Evolutionary conservation across 768 basidiomycete species (phyloP).

Genomic region (Collybia mongolica): DNA sequence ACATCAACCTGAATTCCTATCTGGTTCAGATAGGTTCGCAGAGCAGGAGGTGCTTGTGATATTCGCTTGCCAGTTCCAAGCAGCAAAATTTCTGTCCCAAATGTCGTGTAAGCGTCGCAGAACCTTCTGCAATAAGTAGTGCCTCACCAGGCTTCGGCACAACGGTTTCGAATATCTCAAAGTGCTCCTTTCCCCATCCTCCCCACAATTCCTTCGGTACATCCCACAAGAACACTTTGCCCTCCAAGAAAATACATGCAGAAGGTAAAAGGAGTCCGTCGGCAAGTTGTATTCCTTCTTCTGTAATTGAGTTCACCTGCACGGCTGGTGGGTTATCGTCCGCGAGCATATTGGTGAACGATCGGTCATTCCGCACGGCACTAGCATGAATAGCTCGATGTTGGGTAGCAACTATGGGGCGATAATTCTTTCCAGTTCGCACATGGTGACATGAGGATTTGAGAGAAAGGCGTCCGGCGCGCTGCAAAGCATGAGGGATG

Average conservation of each 20-base stretch:
- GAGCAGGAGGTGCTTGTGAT: conserved; percentile 62
- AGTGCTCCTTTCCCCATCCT: conserved; percentile 72
- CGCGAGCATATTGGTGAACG: conserved; percentile 74
- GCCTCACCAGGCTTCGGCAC: conserved; percentile 82
- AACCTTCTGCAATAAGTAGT: neutral
- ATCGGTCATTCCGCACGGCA: conserved; percentile 19
- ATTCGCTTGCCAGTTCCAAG: conserved; percentile 82
- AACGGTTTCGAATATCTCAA: conserved; percentile 79
- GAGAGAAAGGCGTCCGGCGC: neutral
- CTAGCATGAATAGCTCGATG: conserved; percentile 16
- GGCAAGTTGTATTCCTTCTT: conserved; percentile 63
- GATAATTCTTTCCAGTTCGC: neutral
- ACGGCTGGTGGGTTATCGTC: conserved; percentile 68
- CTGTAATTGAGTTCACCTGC: conserved; percentile 65
- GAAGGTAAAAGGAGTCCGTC: conserved; percentile 79
- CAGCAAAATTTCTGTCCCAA: conserved; percentile 74
- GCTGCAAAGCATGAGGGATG: conserved; percentile 7
- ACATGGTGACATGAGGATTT: no score
- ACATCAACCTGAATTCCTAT: conserved; percentile 88
- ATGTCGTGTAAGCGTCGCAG: neutral
- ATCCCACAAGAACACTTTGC: conserved; percentile 90
- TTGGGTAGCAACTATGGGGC: neutral
- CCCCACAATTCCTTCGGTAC: conserved; percentile 62
- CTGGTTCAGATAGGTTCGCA: conserved; percentile 66
- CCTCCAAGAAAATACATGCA: conserved; percentile 82